Conservation (phyloP, 2,329 filamentous ascomycete species). For the Calonectria honghensis region DNA sequence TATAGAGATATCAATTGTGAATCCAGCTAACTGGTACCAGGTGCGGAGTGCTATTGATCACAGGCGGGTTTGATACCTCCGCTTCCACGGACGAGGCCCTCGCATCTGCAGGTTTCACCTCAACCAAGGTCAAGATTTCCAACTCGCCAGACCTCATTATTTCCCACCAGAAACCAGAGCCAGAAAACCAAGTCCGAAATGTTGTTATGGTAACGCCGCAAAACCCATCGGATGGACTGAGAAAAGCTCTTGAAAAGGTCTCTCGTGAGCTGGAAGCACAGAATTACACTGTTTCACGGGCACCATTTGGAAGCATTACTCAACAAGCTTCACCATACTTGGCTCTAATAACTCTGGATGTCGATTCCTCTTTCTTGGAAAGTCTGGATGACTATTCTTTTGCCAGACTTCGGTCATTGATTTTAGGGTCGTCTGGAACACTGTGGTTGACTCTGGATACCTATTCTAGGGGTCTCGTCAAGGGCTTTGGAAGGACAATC, state of each 20-base stretch:
- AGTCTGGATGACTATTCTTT: conserved; percentile 1
- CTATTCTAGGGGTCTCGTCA: conserved; percentile 1
- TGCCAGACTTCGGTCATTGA: background rate
- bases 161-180: background rate
- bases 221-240: background rate
- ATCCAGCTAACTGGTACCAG: background rate
- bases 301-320: background rate
- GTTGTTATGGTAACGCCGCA: background rate
- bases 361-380: background rate
- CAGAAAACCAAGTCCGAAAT: background rate
- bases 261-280: background rate
- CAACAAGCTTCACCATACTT: background rate
- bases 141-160: background rate
- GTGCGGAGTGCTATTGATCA: background rate
- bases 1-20: background rate
- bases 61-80: background rate
- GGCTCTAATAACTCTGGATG: background rate
- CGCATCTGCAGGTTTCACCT: background rate
- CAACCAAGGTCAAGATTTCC: background rate
- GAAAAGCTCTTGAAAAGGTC: background rate
- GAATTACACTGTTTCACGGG: background rate
- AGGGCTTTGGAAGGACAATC: conserved; percentile 14
- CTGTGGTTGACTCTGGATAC: conserved; percentile 1
- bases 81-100: background rate
- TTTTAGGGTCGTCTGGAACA: background rate